Base-by-base conservation (phyloP, 2,329 filamentous ascomycete genomes). In the Hypoxylon sp. region DNA sequence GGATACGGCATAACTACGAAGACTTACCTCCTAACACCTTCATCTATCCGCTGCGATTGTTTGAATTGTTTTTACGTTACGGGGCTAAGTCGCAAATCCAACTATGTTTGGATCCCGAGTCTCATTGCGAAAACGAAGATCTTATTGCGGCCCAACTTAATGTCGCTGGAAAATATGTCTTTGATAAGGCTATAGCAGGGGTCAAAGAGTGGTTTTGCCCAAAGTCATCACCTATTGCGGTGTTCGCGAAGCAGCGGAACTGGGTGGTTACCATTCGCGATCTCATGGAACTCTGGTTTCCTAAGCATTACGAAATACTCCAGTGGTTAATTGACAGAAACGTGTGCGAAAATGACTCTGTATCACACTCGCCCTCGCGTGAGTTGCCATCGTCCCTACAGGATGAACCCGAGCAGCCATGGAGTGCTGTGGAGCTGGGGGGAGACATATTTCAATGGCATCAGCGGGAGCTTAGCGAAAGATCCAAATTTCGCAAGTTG, bases 271-370 rank as follows among this genome's bases (percentile, higher is more conserved):
- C 53, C 6, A 10, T 63, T 23, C 41, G 48, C 6, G 49, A 69
- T 23, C 62, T 69, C 10, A n/a, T 63, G 17, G 43, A 60, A 21
- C 19, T 69, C 11, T 69, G 62, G 62, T 65, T 65, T 50, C 66
- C 62, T 2, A 21, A 28, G 17, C 25, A 68, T 30, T 30, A 58
- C 46, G 38, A 55, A 17, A 17, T 49, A 9, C 55, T 64, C 6
- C 55, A 64, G 23, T 6, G 9, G 13, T 9, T 64, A 5, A 48
- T 64, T 23, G 55, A 59, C 14, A 59, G 30, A 11, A 60, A 59
- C n/a, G 7, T 17, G 2, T 3, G 17, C 10, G 23, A 41, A 17
- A 23, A 5, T 7, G 34, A 17, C 3, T 6, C 49, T 10, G 23
- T 19, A 11, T 7, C 9, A 10, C n/a, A 45, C 10, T 11, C 2